phyloP scores from a whole-genome alignment of 1,139 yeast genomes.

The Sugiyamaella japonica region DNA sequence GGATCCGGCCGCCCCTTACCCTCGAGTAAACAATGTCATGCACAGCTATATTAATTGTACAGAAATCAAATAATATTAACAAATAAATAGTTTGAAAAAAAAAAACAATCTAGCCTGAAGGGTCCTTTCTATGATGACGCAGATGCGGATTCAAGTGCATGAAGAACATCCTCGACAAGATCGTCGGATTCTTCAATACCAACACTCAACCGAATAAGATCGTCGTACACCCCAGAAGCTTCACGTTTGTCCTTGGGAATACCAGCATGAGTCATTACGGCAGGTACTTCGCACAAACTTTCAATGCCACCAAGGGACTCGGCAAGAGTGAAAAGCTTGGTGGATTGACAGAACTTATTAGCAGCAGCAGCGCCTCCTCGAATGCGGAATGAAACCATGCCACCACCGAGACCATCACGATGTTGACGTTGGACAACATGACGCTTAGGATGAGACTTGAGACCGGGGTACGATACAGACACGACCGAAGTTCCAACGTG shows the following conservation, averaged over 20 bases:
- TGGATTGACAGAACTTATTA: conserved; percentile 66
- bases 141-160: conserved; percentile 53
- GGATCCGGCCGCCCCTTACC: not conserved
- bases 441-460: conserved; percentile 63
- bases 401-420: conserved; percentile 85
- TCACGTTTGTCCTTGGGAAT: conserved; percentile 81
- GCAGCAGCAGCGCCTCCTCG: conserved; percentile 81
- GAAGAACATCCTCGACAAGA: conserved; percentile 67
- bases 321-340: conserved; percentile 80
- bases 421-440: conserved; percentile 71
- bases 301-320: conserved; percentile 92
- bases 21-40: no score
- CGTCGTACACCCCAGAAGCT: conserved; percentile 77
- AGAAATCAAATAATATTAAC: conserved; percentile 1
- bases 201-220: conserved; percentile 77
- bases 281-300: conserved; percentile 84
- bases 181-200: conserved; percentile 87
- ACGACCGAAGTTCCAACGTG: conserved; percentile 50
- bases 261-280: conserved; percentile 92
- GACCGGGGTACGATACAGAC: conserved; percentile 81
- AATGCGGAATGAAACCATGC: conserved; percentile 87
- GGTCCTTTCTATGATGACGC: conserved; percentile 33
- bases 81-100: not conserved
- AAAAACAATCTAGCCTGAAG: not conserved
- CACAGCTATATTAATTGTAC: not conserved